Conservation (phyloP, 2,329 filamentous ascomycete genomes). For the Sordariomycetes sp. region DNA sequence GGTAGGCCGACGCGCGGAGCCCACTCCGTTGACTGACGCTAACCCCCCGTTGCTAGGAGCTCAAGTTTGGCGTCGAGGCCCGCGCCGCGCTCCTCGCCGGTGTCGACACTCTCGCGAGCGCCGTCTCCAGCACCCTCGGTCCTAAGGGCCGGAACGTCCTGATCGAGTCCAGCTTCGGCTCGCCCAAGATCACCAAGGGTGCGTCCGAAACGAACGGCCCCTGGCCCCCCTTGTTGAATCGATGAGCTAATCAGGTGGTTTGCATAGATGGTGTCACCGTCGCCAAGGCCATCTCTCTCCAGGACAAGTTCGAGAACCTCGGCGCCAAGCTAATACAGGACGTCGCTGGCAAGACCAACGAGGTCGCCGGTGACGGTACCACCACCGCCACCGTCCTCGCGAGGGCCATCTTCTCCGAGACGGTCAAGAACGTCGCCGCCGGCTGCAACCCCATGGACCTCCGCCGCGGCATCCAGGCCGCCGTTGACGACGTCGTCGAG, state of each 20-base stretch:
- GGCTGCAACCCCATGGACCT: constrained; percentile 99
- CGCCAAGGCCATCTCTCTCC: constrained; percentile 76
- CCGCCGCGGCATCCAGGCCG: constrained; percentile 90
- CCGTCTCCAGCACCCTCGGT: constrained; percentile 89
- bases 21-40: background rate
- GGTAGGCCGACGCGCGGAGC: constrained; percentile 36
- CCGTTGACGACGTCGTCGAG: constrained; percentile 87
- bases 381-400: constrained; percentile 96
- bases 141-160: constrained; percentile 97
- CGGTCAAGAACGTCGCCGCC: constrained; percentile 97
- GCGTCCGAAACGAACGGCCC: constrained; percentile 15
- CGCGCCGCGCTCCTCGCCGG: constrained; percentile 80
- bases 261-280: constrained; percentile 70
- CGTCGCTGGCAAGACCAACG: constrained; percentile 98
- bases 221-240: background rate
- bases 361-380: constrained; percentile 95
- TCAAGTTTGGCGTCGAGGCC: constrained; percentile 95
- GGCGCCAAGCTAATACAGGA: constrained; percentile 93
- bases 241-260: constrained; percentile 11
- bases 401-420: constrained; percentile 98
- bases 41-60: constrained; percentile 46
- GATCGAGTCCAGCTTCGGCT: constrained; percentile 97
- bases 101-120: constrained; percentile 93
- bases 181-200: constrained; percentile 99
- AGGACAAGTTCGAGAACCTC: constrained; percentile 99